Conservation (phyloP, 1,284 basidiomycete genomes). For the Ceratobasidium sp. region DNA sequence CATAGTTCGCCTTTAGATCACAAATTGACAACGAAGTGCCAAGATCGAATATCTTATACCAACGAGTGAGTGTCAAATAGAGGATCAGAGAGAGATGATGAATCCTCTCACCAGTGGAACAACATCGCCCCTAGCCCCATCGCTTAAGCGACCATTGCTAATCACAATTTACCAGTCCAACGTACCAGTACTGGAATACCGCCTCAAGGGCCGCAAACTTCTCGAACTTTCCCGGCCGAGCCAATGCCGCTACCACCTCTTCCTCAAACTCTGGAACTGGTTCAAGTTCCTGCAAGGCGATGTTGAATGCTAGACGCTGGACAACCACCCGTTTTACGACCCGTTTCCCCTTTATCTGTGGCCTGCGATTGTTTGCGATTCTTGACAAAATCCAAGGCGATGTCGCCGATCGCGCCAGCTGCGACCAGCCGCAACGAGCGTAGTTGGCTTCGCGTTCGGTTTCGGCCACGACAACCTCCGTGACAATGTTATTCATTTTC, state of each 20-base stretch:
- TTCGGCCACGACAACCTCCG: background rate
- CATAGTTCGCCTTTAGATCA: background rate
- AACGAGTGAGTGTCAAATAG: background rate
- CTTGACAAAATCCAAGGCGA: conserved; percentile 5
- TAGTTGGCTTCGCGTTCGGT: conserved; percentile 12
- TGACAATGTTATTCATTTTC: background rate
- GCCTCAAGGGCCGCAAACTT: conserved; percentile 6
- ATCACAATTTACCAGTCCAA: background rate
- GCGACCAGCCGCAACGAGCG: conserved; percentile 17
- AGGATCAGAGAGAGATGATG: background rate
- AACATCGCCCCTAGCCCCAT: conserved; percentile 29
- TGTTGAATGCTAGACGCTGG: background rate
- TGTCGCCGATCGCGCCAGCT: background rate
- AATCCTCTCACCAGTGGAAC: conserved; percentile 3
- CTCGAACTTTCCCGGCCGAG: background rate
- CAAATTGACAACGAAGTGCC: conserved; percentile 14
- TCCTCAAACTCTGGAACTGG: conserved; percentile 3
- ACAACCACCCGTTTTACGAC: background rate
- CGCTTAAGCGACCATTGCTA: background rate
- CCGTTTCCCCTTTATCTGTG: background rate
- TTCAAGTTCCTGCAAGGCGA: background rate
- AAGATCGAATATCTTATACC: conserved; percentile 18
- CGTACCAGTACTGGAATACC: conserved; percentile 19
- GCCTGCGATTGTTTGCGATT: background rate
- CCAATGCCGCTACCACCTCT: conserved; percentile 7